Evolutionary conservation across 2,329 filamentous ascomycete genomes (phyloP).

Genomic region (Fusarium coffeatum): DNA sequence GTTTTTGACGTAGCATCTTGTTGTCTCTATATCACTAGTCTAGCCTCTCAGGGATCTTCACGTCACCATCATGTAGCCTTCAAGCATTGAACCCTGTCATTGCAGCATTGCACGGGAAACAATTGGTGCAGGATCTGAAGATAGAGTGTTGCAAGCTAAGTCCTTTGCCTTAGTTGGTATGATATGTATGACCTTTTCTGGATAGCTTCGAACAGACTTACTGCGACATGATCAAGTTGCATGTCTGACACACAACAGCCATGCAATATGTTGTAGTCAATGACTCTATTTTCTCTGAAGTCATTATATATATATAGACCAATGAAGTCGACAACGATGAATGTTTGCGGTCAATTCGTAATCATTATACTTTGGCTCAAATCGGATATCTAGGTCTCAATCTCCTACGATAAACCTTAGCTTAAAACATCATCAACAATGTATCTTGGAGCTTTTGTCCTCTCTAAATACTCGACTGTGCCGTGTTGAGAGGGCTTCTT

Average conservation of each 20-base stretch:
- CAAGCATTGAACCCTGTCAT: constrained; percentile 34
- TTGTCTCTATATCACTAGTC: constrained; percentile 9
- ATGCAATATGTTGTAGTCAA: not conserved
- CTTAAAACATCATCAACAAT: not conserved
- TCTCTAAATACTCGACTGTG: not conserved
- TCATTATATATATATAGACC: not conserved
- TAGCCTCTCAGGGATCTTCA: constrained; percentile 33
- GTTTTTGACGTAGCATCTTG: not conserved
- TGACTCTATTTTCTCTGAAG: not conserved
- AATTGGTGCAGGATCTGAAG: constrained; percentile 2
- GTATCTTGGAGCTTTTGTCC: not conserved
- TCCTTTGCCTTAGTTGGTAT: not conserved
- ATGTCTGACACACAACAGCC: not conserved
- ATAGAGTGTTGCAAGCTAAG: not conserved
- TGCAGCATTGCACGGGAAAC: constrained; percentile 15
- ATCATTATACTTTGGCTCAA: not conserved
- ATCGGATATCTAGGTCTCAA: not conserved
- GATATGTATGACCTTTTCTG: not conserved
- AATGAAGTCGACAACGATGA: not conserved
- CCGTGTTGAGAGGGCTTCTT: not conserved
- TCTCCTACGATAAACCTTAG: not conserved
- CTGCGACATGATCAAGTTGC: not conserved
- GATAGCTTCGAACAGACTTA: not conserved
- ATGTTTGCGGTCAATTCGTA: not conserved
- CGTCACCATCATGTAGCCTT: constrained; percentile 33